Evolutionary conservation across 768 basidiomycete species (phyloP).

Genomic region (Pholiota molesta): DNA sequence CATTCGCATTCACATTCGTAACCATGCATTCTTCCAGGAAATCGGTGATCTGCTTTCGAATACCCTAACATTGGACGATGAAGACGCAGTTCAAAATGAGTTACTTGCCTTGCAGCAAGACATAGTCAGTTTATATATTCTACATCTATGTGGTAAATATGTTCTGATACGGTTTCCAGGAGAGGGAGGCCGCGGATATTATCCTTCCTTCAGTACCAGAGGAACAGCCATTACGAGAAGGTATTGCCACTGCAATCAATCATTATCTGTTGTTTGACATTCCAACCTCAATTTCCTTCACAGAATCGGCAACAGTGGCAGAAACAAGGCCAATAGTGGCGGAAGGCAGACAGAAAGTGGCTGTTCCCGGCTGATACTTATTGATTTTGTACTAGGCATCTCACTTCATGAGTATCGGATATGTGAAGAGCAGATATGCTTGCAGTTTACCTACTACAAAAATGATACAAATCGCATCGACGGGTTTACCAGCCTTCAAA

Average conservation of each 20-base stretch:
- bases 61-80: conserved; percentile 84
- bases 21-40: conserved; percentile 61
- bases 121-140: conserved; percentile 44
- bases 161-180: conserved; percentile 27
- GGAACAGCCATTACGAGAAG: conserved; percentile 41
- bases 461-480: background rate
- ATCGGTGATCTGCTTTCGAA: conserved; percentile 86
- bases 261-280: background rate
- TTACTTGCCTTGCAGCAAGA: conserved; percentile 68
- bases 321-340: background rate
- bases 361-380: conserved; percentile 34
- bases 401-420: background rate
- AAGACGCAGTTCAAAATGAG: conserved; percentile 91
- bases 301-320: conserved; percentile 8
- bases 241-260: conserved; percentile 22
- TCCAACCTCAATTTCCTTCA: background rate
- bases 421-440: background rate
- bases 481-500: conserved; percentile 75
- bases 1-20: background rate
- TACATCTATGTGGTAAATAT: conserved; percentile 8
- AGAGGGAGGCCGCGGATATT: conserved; percentile 32
- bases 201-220: conserved; percentile 60
- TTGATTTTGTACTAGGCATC: background rate
- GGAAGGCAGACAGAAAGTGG: conserved; percentile 26
- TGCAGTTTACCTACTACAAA: background rate